Evolutionary conservation across 2,329 filamentous ascomycete species (phyloP), one percentile per base, ranked within the genome.

Genomic region (Neofusicoccum kwambonambiense): DNA sequence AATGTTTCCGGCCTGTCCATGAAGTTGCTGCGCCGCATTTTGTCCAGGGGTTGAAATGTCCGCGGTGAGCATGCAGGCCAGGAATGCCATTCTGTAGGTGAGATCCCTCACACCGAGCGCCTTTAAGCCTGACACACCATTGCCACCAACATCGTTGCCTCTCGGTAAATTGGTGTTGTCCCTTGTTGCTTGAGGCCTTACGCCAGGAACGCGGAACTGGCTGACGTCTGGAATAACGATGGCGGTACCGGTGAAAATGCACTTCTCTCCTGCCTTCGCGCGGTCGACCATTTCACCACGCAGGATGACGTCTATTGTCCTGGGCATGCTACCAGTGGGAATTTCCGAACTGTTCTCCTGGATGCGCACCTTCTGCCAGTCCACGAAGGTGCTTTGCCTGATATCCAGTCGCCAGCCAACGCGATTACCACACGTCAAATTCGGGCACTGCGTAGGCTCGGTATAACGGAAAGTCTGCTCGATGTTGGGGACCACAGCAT

Each of bases 341-440:
- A 99, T 99, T 76, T 99, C 95, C 3, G 94, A 94, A 70, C 93
- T 97, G 81, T 98, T 99, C 78, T 99, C 95, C 79, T 99, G 95
- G 67, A 98, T 92, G 68, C 96, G 91, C 27, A 98, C 93, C 77
- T 98, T 98, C 76, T 99, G 95, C 95, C 95, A 99, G 80, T 99
- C 95, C 67, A 99, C 91, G 75, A 99, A 99, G 0, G 93, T 98
- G 77, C 93, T 97, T 77, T 96, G 94, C 49, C 92, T 86, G 73
- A 99, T 97, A 72, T 99, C 94, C n/a, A 99, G 81, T 69, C 93
- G 89, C 95, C 95, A 99, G n/a, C 91, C 92, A 65, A 89, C 82
- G 31, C 95, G 89, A 80, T 99, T 99, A 71, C 89, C 89, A 76
- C 95, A 99, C 6, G 86, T 90, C 31, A 82, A 76, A 74, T 98